Percentiles rank a stretch among this genome's conserved stretches.
Evolutionary conservation across 2,329 filamentous ascomycete genomes (phyloP).

Genomic region (Verticillium zaregamsianum): DNA sequence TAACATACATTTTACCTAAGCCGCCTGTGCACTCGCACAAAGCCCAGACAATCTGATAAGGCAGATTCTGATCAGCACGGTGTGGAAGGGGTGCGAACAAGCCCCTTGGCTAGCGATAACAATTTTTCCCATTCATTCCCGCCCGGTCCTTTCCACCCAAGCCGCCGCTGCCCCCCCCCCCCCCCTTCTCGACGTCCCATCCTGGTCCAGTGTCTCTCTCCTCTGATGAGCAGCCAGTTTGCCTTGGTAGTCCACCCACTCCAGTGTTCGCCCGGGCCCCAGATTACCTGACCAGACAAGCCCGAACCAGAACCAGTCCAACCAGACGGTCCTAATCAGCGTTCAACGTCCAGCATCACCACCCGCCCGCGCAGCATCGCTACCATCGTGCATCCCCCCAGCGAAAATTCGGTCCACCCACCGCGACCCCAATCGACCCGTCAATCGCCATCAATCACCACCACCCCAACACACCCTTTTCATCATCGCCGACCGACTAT

Average conservation of each 20-base stretch:
- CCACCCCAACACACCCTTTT: slow-evolving; percentile 11
- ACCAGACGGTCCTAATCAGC: not conserved
- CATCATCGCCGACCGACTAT: slow-evolving; percentile 14
- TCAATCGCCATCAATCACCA: slow-evolving; percentile 16
- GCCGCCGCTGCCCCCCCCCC: slow-evolving; percentile 11
- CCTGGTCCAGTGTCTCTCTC: slow-evolving; percentile 3
- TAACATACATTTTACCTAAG: not conserved
- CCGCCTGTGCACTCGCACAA: not conserved
- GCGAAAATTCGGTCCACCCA: slow-evolving; percentile 13
- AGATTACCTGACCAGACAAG: not conserved
- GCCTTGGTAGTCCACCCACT: not conserved
- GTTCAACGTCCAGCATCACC: slow-evolving; percentile 1
- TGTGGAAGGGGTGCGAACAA: not conserved
- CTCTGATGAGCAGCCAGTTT: not conserved
- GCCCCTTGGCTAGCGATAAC: slow-evolving; percentile 9
- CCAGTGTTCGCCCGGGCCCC: not conserved
- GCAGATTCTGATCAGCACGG: slow-evolving; percentile 1
- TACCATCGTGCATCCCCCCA: slow-evolving; percentile 1
- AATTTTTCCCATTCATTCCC: slow-evolving; percentile 13
- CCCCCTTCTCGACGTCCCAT: slow-evolving; percentile 10
- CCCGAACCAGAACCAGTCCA: not conserved
- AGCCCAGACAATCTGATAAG: slow-evolving; percentile 3
- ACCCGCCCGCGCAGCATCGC: not conserved
- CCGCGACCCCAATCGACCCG: slow-evolving; percentile 8
- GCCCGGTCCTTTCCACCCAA: slow-evolving; percentile 10